A percentile compares a stretch with the other conserved stretches of the same genome.
phyloP scores from a whole-genome alignment of 345 rosid species.

The Erysimum cheiranthoides region DNA sequence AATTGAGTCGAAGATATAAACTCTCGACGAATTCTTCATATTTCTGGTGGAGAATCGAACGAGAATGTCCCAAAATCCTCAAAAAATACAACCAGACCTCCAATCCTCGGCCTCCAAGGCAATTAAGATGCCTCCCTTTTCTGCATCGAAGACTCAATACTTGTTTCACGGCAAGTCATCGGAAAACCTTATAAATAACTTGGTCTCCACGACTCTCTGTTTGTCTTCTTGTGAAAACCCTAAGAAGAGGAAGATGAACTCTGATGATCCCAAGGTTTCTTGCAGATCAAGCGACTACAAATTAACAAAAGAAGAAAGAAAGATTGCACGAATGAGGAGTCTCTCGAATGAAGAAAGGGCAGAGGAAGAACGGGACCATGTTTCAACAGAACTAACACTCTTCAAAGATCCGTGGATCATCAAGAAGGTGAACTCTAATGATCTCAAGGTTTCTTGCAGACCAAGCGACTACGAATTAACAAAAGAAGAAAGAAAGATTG shows the following conservation, averaged over 20 bases:
- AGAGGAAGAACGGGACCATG: slow-evolving; percentile 10
- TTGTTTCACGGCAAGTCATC: neutral
- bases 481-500: neutral
- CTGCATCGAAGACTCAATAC: neutral
- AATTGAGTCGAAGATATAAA: neutral
- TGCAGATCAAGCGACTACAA: slow-evolving; percentile 6
- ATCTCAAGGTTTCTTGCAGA: slow-evolving; percentile 2
- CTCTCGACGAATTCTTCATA: neutral
- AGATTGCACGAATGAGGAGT: neutral
- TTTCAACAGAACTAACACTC: slow-evolving; percentile 27
- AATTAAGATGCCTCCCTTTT: neutral
- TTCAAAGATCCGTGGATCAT: slow-evolving; percentile 34
- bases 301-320: neutral
- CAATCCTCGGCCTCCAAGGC: neutral
- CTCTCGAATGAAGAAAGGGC: slow-evolving; percentile 27
- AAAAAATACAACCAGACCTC: neutral
- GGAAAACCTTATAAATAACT: neutral
- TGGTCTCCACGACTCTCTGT: neutral
- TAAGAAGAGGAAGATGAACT: neutral
- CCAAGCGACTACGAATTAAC: slow-evolving; percentile 7
- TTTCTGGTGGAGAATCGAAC: neutral
- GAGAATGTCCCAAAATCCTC: slow-evolving; percentile 1
- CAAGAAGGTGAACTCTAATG: neutral
- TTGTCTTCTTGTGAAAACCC: slow-evolving; percentile 7
- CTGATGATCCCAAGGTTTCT: slow-evolving; percentile 2